Conservation (phyloP, 352 stramenopile species). For the Phytophthora pinifolia region DNA sequence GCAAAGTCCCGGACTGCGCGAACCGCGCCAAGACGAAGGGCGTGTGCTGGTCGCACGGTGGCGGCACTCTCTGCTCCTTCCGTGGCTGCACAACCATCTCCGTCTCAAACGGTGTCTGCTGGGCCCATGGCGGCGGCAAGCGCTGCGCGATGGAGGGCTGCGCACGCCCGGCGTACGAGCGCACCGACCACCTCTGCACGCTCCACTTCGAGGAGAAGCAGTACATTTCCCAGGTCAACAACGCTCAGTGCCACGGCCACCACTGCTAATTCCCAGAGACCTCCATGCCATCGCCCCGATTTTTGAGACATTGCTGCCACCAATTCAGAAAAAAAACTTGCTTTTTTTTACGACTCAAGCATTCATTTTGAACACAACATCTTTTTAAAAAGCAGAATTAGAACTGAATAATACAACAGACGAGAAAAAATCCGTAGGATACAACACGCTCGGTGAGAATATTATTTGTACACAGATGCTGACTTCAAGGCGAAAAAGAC, state of each 20-base stretch:
- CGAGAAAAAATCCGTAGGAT: background rate
- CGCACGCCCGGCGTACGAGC: constrained; percentile 52
- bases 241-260: constrained; percentile 23
- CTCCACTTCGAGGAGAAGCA: constrained; percentile 54
- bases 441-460: constrained; percentile 4
- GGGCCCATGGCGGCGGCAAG: constrained; percentile 83
- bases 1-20: constrained; percentile 48
- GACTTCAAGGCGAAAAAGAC: background rate
- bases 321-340: constrained; percentile 21
- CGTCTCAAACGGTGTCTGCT: constrained; percentile 62
- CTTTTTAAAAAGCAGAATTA: too few relatives aligned
- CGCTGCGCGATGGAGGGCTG: constrained; percentile 74
- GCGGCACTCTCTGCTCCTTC: constrained; percentile 52
- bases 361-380: constrained; percentile 19
- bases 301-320: constrained; percentile 27
- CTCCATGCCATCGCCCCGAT: constrained; percentile 9
- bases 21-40: constrained; percentile 66
- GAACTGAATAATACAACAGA: constrained; percentile 24
- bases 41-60: constrained; percentile 64
- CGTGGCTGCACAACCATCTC: constrained; percentile 44
- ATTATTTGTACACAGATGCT: constrained; percentile 22
- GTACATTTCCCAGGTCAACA: constrained; percentile 26
- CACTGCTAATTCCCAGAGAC: constrained; percentile 21
- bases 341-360: constrained; percentile 6
- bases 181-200: constrained; percentile 52